A percentile compares a stretch with the other conserved stretches of the same genome.
Evolutionary conservation across 371 early-diverging fungal genomes (phyloP).

Genomic region (Mucor velutinosus): DNA sequence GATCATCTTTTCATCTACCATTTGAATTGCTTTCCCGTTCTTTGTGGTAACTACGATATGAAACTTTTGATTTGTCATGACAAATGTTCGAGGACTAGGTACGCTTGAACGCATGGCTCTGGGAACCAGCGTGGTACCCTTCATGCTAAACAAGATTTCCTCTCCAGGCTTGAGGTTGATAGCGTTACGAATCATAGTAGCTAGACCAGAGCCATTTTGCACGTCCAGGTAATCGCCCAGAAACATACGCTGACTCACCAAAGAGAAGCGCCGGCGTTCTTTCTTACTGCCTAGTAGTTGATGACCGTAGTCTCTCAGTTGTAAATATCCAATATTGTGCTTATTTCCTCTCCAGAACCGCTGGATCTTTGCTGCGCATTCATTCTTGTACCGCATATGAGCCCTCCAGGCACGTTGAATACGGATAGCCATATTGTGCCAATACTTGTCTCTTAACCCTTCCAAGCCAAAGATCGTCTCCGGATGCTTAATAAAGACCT

Average conservation of each 20-base stretch:
- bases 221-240: constrained; percentile 91
- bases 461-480: constrained; percentile 95
- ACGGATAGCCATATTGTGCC: constrained; percentile 94
- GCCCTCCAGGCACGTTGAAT: constrained; percentile 92
- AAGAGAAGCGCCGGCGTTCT: constrained; percentile 87
- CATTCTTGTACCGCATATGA: constrained; percentile 73
- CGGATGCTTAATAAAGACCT: constrained; percentile 94
- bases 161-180: constrained; percentile 60
- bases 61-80: constrained; percentile 63
- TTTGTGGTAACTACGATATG: constrained; percentile 57
- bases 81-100: constrained; percentile 74
- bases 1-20: constrained; percentile 54
- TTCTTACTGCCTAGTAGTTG: constrained; percentile 86
- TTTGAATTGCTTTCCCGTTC: constrained; percentile 54
- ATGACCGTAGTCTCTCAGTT: constrained; percentile 91
- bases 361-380: constrained; percentile 79
- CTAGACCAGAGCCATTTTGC: constrained; percentile 65
- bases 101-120: constrained; percentile 80
- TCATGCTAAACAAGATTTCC: constrained; percentile 66
- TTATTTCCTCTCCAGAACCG: constrained; percentile 88
- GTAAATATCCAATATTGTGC: constrained; percentile 86
- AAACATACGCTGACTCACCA: constrained; percentile 84
- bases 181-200: constrained; percentile 66
- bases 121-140: constrained; percentile 69
- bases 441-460: constrained; percentile 91